phyloP scores from a whole-genome alignment of 1,284 basidiomycete genomes.

The Austroboletus novae-zelandiae region DNA sequence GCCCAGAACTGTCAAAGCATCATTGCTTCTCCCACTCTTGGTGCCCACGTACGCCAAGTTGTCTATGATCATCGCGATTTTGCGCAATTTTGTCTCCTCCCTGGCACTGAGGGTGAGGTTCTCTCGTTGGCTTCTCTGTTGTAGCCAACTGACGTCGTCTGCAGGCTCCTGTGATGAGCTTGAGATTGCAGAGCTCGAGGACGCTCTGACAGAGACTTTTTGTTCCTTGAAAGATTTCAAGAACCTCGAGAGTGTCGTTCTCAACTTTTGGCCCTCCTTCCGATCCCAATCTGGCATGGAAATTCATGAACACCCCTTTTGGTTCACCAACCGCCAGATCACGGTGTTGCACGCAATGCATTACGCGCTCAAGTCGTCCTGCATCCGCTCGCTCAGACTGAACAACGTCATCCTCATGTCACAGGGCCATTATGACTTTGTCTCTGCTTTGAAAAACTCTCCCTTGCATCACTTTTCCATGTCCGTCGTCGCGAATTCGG shows the following conservation, averaged over 20 bases:
- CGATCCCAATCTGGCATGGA: slow-evolving; percentile 23
- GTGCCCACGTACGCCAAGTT: slow-evolving; percentile 26
- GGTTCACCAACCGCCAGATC: slow-evolving; percentile 32
- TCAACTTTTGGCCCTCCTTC: slow-evolving; percentile 35
- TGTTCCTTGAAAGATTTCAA: slow-evolving; percentile 22
- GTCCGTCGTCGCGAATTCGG: slow-evolving; percentile 31
- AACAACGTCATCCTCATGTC: slow-evolving; percentile 30
- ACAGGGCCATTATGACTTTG: slow-evolving; percentile 27
- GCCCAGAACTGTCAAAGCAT: slow-evolving; percentile 24
- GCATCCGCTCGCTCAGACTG: slow-evolving; percentile 23
- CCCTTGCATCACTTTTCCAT: slow-evolving; percentile 32
- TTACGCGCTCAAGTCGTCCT: slow-evolving; percentile 19
- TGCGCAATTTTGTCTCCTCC: slow-evolving; percentile 22
- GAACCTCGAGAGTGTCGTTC: slow-evolving; percentile 18
- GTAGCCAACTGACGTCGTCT: neutral
- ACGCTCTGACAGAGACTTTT: slow-evolving; percentile 28
- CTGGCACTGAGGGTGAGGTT: slow-evolving; percentile 15
- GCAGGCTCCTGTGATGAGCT: slow-evolving; percentile 26
- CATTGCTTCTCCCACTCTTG: slow-evolving; percentile 19
- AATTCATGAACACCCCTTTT: slow-evolving; percentile 28
- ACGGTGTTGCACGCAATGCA: slow-evolving; percentile 26
- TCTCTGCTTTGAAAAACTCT: slow-evolving; percentile 22
- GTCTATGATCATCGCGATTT: slow-evolving; percentile 30
- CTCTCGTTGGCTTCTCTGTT: neutral
- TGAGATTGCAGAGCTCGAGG: slow-evolving; percentile 33